Conservation (phyloP, 2,329 filamentous ascomycete genomes). For the Arthrobotrys pseudoclavata region DNA sequence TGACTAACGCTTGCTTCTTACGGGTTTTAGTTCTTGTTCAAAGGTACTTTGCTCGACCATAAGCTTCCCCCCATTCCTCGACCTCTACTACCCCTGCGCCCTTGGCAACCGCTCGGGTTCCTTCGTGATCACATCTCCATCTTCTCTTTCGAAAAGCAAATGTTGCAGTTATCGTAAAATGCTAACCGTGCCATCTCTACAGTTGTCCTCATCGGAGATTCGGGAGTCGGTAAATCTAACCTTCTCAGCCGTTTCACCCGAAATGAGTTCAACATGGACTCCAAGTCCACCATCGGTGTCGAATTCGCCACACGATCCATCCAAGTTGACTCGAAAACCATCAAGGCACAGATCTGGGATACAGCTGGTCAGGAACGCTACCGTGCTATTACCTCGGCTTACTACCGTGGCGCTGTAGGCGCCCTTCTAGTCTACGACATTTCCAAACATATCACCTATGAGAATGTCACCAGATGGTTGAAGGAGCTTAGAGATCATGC, state of each 20-base stretch:
- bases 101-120: neutral
- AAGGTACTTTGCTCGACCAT: conserved; percentile 74
- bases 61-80: conserved; percentile 14
- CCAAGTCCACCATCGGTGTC: conserved; percentile 99
- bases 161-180: conserved; percentile 15
- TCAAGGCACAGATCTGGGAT: conserved; percentile 99
- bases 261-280: conserved; percentile 99
- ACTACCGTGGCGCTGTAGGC: conserved; percentile 97
- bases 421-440: conserved; percentile 99
- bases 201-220: conserved; percentile 94
- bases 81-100: neutral
- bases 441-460: conserved; percentile 99
- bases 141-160: conserved; percentile 31
- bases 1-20: conserved; percentile 26
- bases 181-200: conserved; percentile 16
- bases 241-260: conserved; percentile 99
- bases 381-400: conserved; percentile 98
- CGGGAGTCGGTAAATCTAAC: conserved; percentile 99
- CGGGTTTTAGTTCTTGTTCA: conserved; percentile 89
- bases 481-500: conserved; percentile 98
- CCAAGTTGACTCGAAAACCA: conserved; percentile 98
- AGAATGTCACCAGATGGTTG: conserved; percentile 98
- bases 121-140: neutral
- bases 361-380: conserved; percentile 99
- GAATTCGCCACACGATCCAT: conserved; percentile 99